Conservation (phyloP, 495 filamentous ascomycete species). For the Penicillium daleae region DNA sequence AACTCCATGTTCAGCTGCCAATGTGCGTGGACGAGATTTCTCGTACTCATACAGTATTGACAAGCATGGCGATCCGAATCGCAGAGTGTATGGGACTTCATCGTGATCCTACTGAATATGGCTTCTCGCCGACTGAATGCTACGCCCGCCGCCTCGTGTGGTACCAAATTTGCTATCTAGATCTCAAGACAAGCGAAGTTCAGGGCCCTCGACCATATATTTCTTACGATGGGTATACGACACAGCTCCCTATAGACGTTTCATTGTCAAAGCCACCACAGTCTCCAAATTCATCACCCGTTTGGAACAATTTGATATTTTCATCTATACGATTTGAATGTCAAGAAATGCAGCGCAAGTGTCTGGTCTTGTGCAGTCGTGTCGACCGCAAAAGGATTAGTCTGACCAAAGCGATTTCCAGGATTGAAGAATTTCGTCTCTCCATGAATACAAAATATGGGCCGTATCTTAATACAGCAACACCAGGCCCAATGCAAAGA, state of each 20-base stretch:
- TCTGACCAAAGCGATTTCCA: slow-evolving; percentile 5
- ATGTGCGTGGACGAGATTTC: neutral
- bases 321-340: slow-evolving; percentile 69
- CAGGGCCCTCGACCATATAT: neutral
- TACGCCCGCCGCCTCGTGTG: neutral
- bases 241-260: neutral
- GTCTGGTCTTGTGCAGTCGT: slow-evolving; percentile 64
- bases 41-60: neutral
- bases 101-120: neutral
- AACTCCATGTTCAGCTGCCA: neutral
- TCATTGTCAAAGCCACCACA: neutral
- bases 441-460: neutral
- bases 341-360: slow-evolving; percentile 69
- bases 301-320: slow-evolving; percentile 70
- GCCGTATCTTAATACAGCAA: neutral
- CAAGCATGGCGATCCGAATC: neutral
- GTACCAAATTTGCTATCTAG: slow-evolving; percentile 1
- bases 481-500: neutral
- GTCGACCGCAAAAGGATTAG: slow-evolving; percentile 60
- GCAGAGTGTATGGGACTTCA: neutral
- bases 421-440: neutral
- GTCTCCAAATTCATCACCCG: neutral
- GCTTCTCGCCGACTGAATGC: neutral
- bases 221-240: neutral
- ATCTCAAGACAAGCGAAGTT: neutral